phyloP scores from a whole-genome alignment of 2,329 filamentous ascomycete species.

The Colletotrichum sidae region DNA sequence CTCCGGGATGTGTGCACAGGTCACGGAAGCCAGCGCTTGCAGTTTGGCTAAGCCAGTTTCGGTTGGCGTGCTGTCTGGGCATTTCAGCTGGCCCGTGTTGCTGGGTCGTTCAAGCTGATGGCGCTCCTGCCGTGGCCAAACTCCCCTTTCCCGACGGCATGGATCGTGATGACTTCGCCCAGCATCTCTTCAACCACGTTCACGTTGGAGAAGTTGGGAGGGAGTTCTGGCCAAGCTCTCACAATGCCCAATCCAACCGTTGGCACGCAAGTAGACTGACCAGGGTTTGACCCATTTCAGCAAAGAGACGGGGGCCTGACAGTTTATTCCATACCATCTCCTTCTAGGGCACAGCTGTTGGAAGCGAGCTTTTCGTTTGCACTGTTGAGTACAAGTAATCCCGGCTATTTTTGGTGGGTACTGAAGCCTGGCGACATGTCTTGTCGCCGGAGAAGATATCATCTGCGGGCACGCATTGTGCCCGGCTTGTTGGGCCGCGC shows the following conservation, averaged over 20 bases:
- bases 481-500: background rate
- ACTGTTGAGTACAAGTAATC: too few species aligned
- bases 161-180: conserved; percentile 22
- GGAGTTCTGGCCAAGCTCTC: background rate
- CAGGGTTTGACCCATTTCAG: background rate
- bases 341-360: too few species aligned
- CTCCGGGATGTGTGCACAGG: conserved; percentile 33
- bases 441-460: too few species aligned
- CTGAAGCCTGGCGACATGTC: too few species aligned
- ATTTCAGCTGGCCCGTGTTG: conserved; percentile 22
- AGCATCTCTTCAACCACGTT: conserved; percentile 8
- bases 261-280: too few species aligned
- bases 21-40: conserved; percentile 24
- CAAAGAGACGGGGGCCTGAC: too few species aligned
- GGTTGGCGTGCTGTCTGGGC: conserved; percentile 26
- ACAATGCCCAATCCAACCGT: too few species aligned
- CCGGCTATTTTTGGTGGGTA: too few species aligned
- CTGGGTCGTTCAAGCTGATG: conserved; percentile 8
- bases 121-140: conserved; percentile 17
- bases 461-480: too few species aligned
- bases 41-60: conserved; percentile 28
- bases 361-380: too few species aligned
- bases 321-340: too few species aligned
- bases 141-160: conserved; percentile 30
- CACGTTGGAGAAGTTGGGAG: background rate